Evolutionary conservation across 371 early-diverging fungal genomes (phyloP).

Genomic region (Coemansia sp.): DNA sequence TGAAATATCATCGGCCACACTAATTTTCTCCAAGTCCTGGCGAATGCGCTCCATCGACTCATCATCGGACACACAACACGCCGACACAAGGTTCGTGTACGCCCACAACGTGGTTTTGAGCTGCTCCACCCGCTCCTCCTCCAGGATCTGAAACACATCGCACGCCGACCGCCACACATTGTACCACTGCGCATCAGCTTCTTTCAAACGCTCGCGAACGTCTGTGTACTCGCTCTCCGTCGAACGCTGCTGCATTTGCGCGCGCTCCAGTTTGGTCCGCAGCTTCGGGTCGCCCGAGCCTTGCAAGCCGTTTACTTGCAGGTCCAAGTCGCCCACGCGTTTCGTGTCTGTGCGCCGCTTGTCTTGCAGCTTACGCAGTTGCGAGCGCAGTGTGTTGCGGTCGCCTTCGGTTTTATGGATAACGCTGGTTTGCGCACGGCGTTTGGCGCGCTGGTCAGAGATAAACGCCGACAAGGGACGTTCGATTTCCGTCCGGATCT

Average conservation of each 20-base stretch:
- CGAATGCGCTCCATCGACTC: constrained; percentile 60
- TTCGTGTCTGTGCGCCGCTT: constrained; percentile 42
- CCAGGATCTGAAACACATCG: constrained; percentile 75
- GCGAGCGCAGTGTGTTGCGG: constrained; percentile 47
- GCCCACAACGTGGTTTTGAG: constrained; percentile 76
- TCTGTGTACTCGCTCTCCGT: constrained; percentile 48
- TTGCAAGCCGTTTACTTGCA: constrained; percentile 44
- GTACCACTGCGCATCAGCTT: constrained; percentile 51
- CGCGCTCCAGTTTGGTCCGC: constrained; percentile 45
- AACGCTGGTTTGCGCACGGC: constrained; percentile 63
- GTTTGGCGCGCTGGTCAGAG: constrained; percentile 70
- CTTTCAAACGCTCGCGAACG: constrained; percentile 27
- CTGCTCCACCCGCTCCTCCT: constrained; percentile 87
- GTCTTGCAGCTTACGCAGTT: constrained; percentile 51
- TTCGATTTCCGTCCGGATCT: constrained; percentile 76
- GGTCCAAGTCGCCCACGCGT: constrained; percentile 46
- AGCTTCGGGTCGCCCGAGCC: constrained; percentile 47
- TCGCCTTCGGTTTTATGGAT: constrained; percentile 58
- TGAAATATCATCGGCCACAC: constrained; percentile 67
- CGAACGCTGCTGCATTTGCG: constrained; percentile 34
- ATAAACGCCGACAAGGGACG: constrained; percentile 74
- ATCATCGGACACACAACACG: constrained; percentile 82
- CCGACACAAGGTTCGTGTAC: constrained; percentile 82
- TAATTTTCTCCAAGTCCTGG: constrained; percentile 47
- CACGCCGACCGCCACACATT: constrained; percentile 52